Conservation (phyloP, 108 stramenopile genomes). For the Cylindrotheca closterium region DNA sequence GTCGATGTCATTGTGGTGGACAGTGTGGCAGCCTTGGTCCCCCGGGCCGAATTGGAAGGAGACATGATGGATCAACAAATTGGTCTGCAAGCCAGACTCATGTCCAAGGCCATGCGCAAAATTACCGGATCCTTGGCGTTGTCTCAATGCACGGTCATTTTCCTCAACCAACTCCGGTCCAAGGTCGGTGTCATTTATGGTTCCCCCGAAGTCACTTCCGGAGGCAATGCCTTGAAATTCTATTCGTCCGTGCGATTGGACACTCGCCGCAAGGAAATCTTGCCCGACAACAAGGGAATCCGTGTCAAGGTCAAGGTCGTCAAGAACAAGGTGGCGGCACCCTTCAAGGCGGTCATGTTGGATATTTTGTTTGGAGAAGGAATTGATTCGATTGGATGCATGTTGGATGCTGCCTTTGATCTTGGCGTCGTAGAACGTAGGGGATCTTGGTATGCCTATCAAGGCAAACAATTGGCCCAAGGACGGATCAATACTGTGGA, state of each 20-base stretch:
- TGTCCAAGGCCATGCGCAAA: constrained; percentile 97
- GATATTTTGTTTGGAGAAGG: constrained; percentile 89
- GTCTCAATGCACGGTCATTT: constrained; percentile 89
- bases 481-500: constrained; percentile 71
- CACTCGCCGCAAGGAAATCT: constrained; percentile 83
- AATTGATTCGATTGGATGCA: constrained; percentile 83
- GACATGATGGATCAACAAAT: constrained; percentile 90
- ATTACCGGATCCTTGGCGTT: constrained; percentile 82
- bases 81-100: constrained; percentile 92
- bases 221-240: constrained; percentile 96
- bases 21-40: constrained; percentile 94
- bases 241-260: constrained; percentile 90
- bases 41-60: constrained; percentile 92
- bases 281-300: constrained; percentile 91
- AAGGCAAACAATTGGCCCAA: constrained; percentile 78
- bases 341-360: constrained; percentile 83
- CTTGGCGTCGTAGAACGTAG: constrained; percentile 78
- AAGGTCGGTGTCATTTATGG: constrained; percentile 94
- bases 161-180: constrained; percentile 91
- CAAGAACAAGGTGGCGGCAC: constrained; percentile 96
- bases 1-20: constrained; percentile 97
- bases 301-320: constrained; percentile 91
- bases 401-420: constrained; percentile 85
- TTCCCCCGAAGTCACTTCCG: constrained; percentile 92
- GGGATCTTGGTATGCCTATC: constrained; percentile 86